Evolutionary conservation across 148 eudicot genomes (phyloP).

Genomic region (Persicaria tinctoria): DNA sequence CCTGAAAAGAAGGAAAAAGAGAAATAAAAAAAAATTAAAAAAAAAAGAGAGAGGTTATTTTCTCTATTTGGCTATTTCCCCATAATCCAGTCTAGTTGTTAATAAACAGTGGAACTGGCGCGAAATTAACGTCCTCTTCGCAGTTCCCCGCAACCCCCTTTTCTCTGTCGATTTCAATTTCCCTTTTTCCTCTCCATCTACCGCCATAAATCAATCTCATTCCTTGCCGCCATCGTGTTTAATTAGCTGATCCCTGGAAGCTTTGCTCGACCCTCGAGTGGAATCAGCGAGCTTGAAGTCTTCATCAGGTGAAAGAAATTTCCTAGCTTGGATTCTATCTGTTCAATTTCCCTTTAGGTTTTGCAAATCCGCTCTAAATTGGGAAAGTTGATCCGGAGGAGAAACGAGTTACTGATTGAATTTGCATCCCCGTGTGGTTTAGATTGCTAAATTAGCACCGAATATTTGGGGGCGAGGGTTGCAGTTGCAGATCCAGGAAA

Average conservation of each 20-base stretch:
- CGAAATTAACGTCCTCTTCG: constrained; percentile 33
- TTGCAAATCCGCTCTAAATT: neutral
- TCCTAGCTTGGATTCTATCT: neutral
- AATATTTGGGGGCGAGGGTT: constrained; percentile 9
- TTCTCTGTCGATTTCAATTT: constrained; percentile 11
- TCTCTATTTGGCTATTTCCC: neutral
- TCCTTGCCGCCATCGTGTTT: neutral
- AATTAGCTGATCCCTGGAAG: neutral
- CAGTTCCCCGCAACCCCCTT: constrained; percentile 18
- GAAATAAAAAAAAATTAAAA: too few species aligned
- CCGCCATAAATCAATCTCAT: neutral
- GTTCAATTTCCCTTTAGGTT: neutral
- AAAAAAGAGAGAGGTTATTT: too few species aligned
- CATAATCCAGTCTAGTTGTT: neutral
- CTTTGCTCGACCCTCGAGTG: neutral
- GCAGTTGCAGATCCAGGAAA: constrained; percentile 5
- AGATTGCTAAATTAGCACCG: neutral
- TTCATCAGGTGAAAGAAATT: neutral
- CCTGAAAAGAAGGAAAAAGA: too few species aligned
- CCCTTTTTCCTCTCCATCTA: neutral
- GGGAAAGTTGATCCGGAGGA: neutral
- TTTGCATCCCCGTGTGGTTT: neutral
- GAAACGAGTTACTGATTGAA: neutral
- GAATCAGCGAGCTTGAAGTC: neutral
- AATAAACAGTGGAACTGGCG: constrained; percentile 22